A percentile compares a stretch with the other conserved stretches of the same genome.
Conservation (phyloP, 1,284 basidiomycete species). For the Apiotrichum brassicae region DNA sequence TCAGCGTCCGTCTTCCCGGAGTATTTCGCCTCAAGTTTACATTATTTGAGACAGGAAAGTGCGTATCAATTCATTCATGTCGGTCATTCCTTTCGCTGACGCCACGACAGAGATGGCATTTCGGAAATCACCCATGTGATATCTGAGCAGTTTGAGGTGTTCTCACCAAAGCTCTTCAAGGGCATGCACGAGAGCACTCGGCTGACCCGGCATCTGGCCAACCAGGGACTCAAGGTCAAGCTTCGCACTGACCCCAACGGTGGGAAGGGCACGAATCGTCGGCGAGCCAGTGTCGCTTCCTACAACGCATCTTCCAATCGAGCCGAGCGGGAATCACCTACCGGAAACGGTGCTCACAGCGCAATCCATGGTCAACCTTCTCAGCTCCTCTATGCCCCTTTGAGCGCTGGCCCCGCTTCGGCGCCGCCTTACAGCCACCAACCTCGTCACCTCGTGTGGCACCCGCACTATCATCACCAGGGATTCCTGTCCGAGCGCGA, state of each 20-base stretch:
- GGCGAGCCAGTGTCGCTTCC: conserved; percentile 6
- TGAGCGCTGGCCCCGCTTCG: background rate
- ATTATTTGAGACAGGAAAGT: conserved; percentile 42
- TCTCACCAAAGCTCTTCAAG: conserved; percentile 47
- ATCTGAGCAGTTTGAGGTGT: conserved; percentile 46
- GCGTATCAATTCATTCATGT: conserved; percentile 14
- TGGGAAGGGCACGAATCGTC: conserved; percentile 19
- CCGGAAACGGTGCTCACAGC: background rate
- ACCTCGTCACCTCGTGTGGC: conserved; percentile 1
- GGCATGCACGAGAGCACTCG: conserved; percentile 47
- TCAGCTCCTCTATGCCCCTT: background rate
- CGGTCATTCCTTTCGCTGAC: background rate
- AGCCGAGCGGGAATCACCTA: background rate
- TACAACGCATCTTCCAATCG: background rate
- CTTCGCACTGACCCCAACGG: conserved; percentile 40
- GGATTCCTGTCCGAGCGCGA: background rate
- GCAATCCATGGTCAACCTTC: background rate
- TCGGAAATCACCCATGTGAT: conserved; percentile 34
- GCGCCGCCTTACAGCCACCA: background rate
- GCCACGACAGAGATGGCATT: conserved; percentile 27
- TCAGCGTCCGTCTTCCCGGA: conserved; percentile 45
- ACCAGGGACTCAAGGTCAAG: conserved; percentile 48
- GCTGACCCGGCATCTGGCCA: conserved; percentile 45
- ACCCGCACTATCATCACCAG: background rate
- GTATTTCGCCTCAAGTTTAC: conserved; percentile 44